phyloP scores from a whole-genome alignment of 2,329 filamentous ascomycete genomes.

The Lachnellula arida region DNA sequence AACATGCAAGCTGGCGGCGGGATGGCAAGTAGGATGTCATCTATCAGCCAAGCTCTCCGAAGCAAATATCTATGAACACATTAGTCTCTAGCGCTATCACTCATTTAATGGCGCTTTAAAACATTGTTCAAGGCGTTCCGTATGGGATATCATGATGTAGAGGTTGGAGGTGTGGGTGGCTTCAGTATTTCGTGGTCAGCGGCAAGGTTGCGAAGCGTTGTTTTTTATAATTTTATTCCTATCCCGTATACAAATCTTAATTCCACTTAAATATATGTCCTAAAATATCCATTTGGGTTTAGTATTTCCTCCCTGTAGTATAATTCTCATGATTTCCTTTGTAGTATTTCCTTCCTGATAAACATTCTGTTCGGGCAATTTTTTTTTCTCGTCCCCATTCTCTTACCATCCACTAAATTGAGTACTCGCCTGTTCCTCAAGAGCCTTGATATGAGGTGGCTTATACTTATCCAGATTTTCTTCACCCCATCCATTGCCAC shows the following conservation, averaged over 20 bases:
- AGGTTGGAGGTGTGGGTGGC: no score
- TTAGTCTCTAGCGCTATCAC: background rate
- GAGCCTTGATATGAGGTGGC: slow-evolving; percentile 17
- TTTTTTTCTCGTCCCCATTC: background rate
- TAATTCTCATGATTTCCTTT: background rate
- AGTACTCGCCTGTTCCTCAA: slow-evolving; percentile 11
- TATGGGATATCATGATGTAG: background rate
- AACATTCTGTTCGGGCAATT: background rate
- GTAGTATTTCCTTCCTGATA: background rate
- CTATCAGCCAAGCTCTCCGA: slow-evolving; percentile 59
- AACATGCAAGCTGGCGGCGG: slow-evolving; percentile 61
- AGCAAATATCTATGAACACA: slow-evolving; percentile 47
- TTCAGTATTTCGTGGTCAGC: no score
- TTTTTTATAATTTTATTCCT: no score
- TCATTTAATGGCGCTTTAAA: background rate
- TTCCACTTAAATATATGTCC: no score
- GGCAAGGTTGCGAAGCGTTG: no score
- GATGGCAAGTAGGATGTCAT: slow-evolving; percentile 61
- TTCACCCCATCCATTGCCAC: background rate
- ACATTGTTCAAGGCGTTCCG: background rate
- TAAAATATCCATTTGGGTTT: no score
- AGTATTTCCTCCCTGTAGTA: no score
- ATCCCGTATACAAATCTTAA: no score
- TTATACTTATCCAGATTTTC: slow-evolving; percentile 8
- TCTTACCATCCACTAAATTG: slow-evolving; percentile 8